Evolutionary conservation across 164 flowering plant species (phyloP).

Genomic region (Liriodendron chinense): DNA sequence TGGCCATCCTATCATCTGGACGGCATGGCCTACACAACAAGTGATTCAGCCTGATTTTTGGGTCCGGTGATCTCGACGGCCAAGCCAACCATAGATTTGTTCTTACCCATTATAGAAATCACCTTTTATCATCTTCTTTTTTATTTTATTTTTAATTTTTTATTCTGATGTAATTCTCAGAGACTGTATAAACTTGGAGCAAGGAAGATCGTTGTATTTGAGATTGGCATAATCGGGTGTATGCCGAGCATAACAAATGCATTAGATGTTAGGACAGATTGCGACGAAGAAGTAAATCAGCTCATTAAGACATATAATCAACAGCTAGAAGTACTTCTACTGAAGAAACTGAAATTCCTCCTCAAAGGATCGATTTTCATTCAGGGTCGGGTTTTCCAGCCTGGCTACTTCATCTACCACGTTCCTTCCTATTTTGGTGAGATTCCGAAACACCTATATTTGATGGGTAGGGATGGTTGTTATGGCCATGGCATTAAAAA

Average conservation of each 20-base stretch:
- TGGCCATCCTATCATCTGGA: no score
- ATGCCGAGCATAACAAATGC: neutral
- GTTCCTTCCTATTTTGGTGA: neutral
- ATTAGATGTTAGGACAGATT: neutral
- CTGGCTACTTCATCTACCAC: neutral
- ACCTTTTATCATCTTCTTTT: neutral
- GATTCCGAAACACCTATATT: neutral
- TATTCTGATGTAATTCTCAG: neutral
- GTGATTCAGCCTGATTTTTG: no score
- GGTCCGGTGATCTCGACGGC: no score
- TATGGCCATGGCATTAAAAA: neutral
- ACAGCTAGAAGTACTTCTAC: neutral
- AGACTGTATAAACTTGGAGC: conserved; percentile 1
- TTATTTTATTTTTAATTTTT: no score
- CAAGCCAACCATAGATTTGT: no score
- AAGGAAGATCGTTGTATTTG: conserved; percentile 4
- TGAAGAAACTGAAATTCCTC: neutral
- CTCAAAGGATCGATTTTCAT: neutral
- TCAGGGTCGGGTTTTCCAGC: neutral
- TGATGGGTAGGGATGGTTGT: neutral
- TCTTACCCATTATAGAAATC: no score
- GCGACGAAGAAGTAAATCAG: neutral
- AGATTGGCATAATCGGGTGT: neutral
- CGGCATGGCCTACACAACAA: no score
- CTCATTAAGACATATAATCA: neutral